Base-by-base conservation (phyloP, 129 eudicot species). In the Saussurea involucrata region DNA sequence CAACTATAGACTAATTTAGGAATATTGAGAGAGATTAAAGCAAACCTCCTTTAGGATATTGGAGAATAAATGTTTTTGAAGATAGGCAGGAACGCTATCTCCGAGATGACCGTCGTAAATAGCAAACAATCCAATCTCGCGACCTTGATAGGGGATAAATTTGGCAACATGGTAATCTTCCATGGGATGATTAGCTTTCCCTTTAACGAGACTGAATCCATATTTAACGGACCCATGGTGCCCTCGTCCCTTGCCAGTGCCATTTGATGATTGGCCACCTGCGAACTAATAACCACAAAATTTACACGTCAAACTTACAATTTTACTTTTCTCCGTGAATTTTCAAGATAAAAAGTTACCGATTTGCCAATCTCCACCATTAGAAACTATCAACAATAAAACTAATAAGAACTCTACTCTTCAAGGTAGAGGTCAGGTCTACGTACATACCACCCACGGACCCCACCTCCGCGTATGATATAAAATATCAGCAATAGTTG, bases 131-230 rank as follows among this genome's bases (percentile, higher is more conserved):
- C 97, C 97, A 69, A 92, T 77, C 40, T 89, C 97, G 4, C 74
- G 93, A 21, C 93, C 93, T 24, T 84, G 85, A 66, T 77, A 29
- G 40, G 74, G 75, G 24, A 82, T 77, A 79, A 92, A 90, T 79
- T 89, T 90, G 66, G 97, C 90, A 68, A 92, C 96, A 84, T 89
- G 93, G 85, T 82, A 92, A 84, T 90, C 97, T 80, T 92, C 97
- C 97, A 92, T 92, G 2, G 97, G 96, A 83, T 92, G 97, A 86
- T 79, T 90, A 46, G 97, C 96, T 74, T 92, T 92, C 58, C 97
- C 97, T 76, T 92, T 92, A 60, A 88, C 87, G 13, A 92, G 78
- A 75, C 83, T 86, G 81, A 82, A 92, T 73, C 97, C 97, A 79
- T 76, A 88, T 72, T 87, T 93, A 29, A 85, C 80, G 34, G 85